Conservation (phyloP, 2,329 filamentous ascomycete genomes). For the Calonectria multiphialidica region DNA sequence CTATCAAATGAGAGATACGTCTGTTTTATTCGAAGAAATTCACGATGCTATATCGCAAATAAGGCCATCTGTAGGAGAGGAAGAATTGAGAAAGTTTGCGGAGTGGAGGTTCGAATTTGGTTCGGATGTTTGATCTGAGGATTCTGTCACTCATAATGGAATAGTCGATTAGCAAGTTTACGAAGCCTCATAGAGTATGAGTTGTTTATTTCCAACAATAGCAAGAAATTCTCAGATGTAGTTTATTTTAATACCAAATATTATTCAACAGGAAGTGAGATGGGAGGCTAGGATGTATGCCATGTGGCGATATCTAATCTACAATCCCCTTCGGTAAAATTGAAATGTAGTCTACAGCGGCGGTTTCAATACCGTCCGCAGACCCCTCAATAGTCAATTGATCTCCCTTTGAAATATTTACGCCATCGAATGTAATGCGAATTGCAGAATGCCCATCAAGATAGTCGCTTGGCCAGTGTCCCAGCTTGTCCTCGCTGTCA, state of each 20-base stretch:
- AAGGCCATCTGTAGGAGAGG: background rate
- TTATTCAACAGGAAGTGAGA: background rate
- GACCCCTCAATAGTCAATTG: conserved; percentile 66
- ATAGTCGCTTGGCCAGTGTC: conserved; percentile 68
- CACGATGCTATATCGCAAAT: background rate
- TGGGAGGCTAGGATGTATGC: background rate
- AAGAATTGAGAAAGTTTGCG: conserved; percentile 17
- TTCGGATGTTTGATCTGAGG: background rate
- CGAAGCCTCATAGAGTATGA: too few relatives aligned
- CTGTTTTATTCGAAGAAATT: conserved; percentile 5
- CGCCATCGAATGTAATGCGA: conserved; percentile 67
- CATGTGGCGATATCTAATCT: background rate
- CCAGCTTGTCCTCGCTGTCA: conserved; percentile 69
- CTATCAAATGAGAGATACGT: conserved; percentile 6
- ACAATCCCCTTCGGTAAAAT: conserved; percentile 60
- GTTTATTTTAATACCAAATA: background rate
- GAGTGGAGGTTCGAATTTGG: conserved; percentile 19
- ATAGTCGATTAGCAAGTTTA: too few relatives aligned
- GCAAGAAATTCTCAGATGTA: background rate
- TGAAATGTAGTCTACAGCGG: conserved; percentile 76
- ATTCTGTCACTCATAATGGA: too few relatives aligned
- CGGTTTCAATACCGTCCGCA: conserved; percentile 71
- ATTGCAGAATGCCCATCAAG: conserved; percentile 76
- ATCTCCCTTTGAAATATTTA: conserved; percentile 64
- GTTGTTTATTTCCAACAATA: too few relatives aligned